Evolutionary conservation across 371 early-diverging fungal species (phyloP).

Genomic region (Mortierella sp.): DNA sequence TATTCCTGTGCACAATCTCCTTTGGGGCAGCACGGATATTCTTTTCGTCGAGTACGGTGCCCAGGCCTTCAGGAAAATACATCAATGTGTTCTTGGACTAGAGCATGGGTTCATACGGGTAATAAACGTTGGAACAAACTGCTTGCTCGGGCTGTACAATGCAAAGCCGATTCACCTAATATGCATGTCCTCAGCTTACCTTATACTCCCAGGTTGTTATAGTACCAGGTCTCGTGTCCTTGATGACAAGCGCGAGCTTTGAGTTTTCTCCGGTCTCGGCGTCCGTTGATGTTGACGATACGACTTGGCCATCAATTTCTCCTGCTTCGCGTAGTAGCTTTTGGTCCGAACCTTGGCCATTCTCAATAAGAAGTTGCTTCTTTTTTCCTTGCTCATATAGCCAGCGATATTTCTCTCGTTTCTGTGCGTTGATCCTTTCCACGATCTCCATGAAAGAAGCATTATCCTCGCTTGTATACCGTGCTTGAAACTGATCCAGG

Average conservation of each 20-base stretch:
- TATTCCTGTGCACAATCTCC: constrained; percentile 47
- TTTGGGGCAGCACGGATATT: constrained; percentile 34
- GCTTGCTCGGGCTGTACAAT: neutral
- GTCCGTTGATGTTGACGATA: neutral
- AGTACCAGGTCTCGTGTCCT: constrained; percentile 20
- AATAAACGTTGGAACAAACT: neutral
- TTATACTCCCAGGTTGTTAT: constrained; percentile 50
- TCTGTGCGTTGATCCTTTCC: constrained; percentile 68
- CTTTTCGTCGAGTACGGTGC: constrained; percentile 19
- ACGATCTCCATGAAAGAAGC: constrained; percentile 79
- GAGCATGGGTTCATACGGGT: too few species aligned
- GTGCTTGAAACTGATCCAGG: constrained; percentile 77
- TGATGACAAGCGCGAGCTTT: constrained; percentile 17
- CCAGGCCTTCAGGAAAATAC: constrained; percentile 54
- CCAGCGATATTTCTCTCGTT: constrained; percentile 74
- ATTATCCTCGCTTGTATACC: constrained; percentile 89
- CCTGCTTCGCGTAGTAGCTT: constrained; percentile 25
- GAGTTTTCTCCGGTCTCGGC: too few species aligned
- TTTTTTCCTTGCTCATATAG: constrained; percentile 72
- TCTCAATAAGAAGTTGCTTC: constrained; percentile 32
- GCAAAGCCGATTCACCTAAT: neutral
- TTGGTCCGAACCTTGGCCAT: constrained; percentile 2
- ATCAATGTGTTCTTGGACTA: constrained; percentile 55
- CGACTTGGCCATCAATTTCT: constrained; percentile 8
- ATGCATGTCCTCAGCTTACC: constrained; percentile 15